Percentiles rank a stretch among this genome's conserved stretches.
These are phyloP conservation scores for Cercospora janseana DNA, from an alignment of 2,329 filamentous ascomycete genomes.

Conservation along the genomic window DNA sequence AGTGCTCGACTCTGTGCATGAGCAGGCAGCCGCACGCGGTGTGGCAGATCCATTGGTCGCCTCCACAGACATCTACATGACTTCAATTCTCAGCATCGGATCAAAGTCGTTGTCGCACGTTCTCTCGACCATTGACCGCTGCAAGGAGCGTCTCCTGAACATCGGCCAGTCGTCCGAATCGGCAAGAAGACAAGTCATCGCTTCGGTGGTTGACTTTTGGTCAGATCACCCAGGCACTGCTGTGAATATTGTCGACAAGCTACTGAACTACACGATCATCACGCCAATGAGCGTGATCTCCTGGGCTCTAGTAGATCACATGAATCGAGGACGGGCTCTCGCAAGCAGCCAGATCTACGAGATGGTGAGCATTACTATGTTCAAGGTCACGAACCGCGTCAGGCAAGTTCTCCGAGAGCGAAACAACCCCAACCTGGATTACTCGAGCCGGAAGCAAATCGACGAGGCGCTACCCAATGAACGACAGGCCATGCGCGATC, in stretches of 20 bases:
- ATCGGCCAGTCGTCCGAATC: conserved; percentile 72
- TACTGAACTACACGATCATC: conserved; percentile 95
- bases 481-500: conserved; percentile 68
- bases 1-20: conserved; percentile 75
- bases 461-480: conserved; percentile 69
- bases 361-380: conserved; percentile 81
- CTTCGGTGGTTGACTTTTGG: conserved; percentile 91
- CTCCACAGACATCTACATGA: conserved; percentile 93
- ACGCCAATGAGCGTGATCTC: conserved; percentile 81
- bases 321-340: conserved; percentile 56
- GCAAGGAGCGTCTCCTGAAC: conserved; percentile 81
- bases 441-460: conserved; percentile 59
- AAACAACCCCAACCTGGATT: conserved; percentile 55
- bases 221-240: conserved; percentile 86
- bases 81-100: conserved; percentile 86
- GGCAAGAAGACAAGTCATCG: conserved; percentile 83
- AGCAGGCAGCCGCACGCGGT: conserved; percentile 67
- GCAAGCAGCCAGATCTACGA: conserved; percentile 79
- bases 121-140: conserved; percentile 90
- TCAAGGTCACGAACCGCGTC: conserved; percentile 84
- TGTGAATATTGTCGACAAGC: conserved; percentile 89
- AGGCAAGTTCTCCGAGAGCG: conserved; percentile 71
- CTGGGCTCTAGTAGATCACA: conserved; percentile 75
- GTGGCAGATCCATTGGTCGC: conserved; percentile 72
- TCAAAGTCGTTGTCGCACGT: conserved; percentile 96